Conservation (phyloP, 805 yeast genomes). For the Saccharomycodes ludwigii region DNA sequence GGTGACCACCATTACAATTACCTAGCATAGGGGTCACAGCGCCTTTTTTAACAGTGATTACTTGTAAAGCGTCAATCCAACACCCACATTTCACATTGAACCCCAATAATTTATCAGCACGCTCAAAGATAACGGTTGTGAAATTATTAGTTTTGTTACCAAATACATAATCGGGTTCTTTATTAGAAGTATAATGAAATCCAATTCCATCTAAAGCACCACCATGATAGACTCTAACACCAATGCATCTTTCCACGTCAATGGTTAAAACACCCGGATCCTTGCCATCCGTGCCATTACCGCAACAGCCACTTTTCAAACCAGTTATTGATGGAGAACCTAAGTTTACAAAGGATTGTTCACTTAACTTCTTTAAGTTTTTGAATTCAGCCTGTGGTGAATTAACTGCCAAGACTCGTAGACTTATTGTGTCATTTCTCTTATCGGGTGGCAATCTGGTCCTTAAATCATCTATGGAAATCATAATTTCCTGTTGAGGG, state of each 20-base stretch:
- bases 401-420: constrained; percentile 48
- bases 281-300: neutral
- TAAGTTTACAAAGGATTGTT: neutral
- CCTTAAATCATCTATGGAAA: constrained; percentile 37
- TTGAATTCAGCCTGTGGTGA: constrained; percentile 44
- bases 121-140: constrained; percentile 41
- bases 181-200: constrained; percentile 26
- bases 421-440: constrained; percentile 24
- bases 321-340: too few species aligned
- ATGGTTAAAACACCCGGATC: neutral
- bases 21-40: constrained; percentile 51
- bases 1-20: constrained; percentile 54
- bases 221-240: constrained; percentile 61
- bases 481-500: constrained; percentile 36
- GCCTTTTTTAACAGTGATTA: constrained; percentile 43
- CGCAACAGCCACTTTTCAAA: neutral
- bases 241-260: constrained; percentile 30
- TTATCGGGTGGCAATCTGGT: constrained; percentile 22
- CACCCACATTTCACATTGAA: constrained; percentile 61
- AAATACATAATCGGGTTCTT: constrained; percentile 19
- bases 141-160: constrained; percentile 45
- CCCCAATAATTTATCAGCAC: constrained; percentile 49
- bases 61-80: constrained; percentile 83
- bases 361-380: constrained; percentile 26
- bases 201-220: constrained; percentile 73